These are phyloP conservation scores for Chalciporus piperatoides DNA, from an alignment of 1,284 basidiomycete genomes.

Conservation along the genomic window DNA sequence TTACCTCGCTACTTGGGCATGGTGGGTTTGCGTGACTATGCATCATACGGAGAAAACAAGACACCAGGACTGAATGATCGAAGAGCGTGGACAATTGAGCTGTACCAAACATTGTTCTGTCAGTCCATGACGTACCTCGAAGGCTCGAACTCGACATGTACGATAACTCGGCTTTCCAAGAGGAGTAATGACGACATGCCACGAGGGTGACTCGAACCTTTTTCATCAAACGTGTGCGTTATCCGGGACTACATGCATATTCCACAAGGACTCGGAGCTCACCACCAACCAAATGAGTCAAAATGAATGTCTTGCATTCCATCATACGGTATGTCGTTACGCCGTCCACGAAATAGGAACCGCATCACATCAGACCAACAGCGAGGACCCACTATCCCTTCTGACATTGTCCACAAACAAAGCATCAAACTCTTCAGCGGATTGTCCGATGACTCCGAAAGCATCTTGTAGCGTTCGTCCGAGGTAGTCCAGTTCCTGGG, in stretches of 20 bases:
- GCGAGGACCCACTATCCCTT: neutral
- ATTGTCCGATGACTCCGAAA: slow-evolving; percentile 83
- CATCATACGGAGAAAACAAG: neutral
- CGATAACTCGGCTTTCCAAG: neutral
- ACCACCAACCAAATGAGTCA: neutral
- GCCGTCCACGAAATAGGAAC: neutral
- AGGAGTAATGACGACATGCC: neutral
- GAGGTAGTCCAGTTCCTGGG: slow-evolving; percentile 77
- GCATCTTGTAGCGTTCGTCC: slow-evolving; percentile 78
- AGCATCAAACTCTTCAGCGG: slow-evolving; percentile 64
- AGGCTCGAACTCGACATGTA: neutral
- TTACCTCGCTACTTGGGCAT: slow-evolving; percentile 5
- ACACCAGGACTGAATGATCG: neutral
- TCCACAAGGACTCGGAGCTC: neutral
- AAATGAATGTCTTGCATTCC: neutral
- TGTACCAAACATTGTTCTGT: neutral
- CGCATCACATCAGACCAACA: slow-evolving; percentile 19
- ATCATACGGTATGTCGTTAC: neutral
- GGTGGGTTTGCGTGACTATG: slow-evolving; percentile 1
- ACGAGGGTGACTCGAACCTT: slow-evolving; percentile 9
- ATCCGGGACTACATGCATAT: neutral
- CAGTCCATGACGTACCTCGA: neutral
- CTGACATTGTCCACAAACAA: slow-evolving; percentile 42
- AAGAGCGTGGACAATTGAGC: neutral
- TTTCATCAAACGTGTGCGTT: slow-evolving; percentile 11